A percentile compares a stretch with the other conserved stretches of the same genome.
phyloP scores from a whole-genome alignment of 805 yeast genomes.

The Metschnikowia corniflorae region DNA sequence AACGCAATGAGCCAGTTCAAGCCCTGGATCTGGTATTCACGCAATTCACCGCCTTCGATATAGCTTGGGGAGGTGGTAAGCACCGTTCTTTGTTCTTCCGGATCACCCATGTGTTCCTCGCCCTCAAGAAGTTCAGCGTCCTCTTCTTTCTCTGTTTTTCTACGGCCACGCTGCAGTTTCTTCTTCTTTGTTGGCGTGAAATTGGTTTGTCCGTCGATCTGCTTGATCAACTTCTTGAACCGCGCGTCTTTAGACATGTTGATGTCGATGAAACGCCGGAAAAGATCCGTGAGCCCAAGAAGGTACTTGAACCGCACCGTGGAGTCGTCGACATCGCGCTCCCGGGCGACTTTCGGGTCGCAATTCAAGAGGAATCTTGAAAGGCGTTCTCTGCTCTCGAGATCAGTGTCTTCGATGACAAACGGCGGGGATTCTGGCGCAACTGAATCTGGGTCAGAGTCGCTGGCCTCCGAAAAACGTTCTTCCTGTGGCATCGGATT shows the following conservation, averaged over 20 bases:
- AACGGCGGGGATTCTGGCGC: background rate
- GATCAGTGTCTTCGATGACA: background rate
- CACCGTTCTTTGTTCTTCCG: conserved; percentile 53
- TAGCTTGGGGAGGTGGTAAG: conserved; percentile 82
- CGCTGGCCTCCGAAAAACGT: too few species aligned
- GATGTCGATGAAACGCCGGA: conserved; percentile 81
- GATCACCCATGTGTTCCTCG: conserved; percentile 61
- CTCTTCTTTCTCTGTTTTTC: conserved; percentile 94
- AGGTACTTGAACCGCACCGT: conserved; percentile 77
- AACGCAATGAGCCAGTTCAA: conserved; percentile 89
- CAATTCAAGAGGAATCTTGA: conserved; percentile 14
- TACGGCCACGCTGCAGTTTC: conserved; percentile 45
- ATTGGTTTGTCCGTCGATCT: conserved; percentile 49
- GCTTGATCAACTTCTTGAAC: conserved; percentile 57
- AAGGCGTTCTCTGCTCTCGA: conserved; percentile 1
- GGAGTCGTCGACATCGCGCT: conserved; percentile 55
- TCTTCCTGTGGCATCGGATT: too few species aligned
- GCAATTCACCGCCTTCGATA: conserved; percentile 63
- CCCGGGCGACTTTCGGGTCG: conserved; percentile 58
- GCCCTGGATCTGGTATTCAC: conserved; percentile 94
- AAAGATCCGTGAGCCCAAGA: conserved; percentile 77
- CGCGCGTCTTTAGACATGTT: conserved; percentile 75
- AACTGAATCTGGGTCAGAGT: too few species aligned
- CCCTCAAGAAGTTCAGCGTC: conserved; percentile 87
- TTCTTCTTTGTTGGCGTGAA: conserved; percentile 28